These are phyloP conservation scores for Cronartium quercuum DNA, from an alignment of 1,284 basidiomycete genomes.

Conservation along the genomic window DNA sequence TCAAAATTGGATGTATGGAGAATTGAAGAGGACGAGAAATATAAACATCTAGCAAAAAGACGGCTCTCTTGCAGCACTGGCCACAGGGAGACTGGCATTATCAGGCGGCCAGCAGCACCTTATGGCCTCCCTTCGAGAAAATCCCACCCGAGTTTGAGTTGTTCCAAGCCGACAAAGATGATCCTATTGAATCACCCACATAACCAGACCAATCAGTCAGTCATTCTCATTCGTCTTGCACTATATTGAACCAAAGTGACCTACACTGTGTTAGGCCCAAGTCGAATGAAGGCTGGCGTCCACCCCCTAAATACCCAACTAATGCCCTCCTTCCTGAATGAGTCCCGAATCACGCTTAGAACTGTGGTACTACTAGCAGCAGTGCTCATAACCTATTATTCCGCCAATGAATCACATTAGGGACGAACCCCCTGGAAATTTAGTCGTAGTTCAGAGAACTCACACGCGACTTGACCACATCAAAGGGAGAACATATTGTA, in stretches of 20 bases:
- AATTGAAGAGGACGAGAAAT: too few relatives aligned
- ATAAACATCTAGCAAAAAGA: too few relatives aligned
- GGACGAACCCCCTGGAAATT: constrained; percentile 57
- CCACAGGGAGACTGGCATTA: too few relatives aligned
- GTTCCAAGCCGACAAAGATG: constrained; percentile 36
- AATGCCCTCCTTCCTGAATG: constrained; percentile 69
- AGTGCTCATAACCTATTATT: constrained; percentile 21
- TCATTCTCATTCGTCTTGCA: background rate
- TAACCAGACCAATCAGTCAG: background rate
- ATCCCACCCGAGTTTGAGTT: constrained; percentile 24
- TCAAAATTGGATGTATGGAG: too few relatives aligned
- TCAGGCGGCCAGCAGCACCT: too few relatives aligned
- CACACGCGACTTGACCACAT: constrained; percentile 68
- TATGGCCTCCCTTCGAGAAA: constrained; percentile 10
- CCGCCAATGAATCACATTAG: background rate
- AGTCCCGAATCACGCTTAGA: constrained; percentile 62
- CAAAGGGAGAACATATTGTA: constrained; percentile 82
- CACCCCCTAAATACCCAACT: constrained; percentile 85
- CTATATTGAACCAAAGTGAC: background rate
- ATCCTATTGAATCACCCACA: background rate
- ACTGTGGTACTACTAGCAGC: constrained; percentile 57
- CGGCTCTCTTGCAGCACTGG: too few relatives aligned
- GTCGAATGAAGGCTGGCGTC: constrained; percentile 47
- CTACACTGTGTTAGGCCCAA: constrained; percentile 44
- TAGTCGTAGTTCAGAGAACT: constrained; percentile 56